Evolutionary conservation across 2,329 filamentous ascomycete genomes (phyloP), one percentile per base, ranked within the genome.

Genomic region (Fusarium subtropicale): DNA sequence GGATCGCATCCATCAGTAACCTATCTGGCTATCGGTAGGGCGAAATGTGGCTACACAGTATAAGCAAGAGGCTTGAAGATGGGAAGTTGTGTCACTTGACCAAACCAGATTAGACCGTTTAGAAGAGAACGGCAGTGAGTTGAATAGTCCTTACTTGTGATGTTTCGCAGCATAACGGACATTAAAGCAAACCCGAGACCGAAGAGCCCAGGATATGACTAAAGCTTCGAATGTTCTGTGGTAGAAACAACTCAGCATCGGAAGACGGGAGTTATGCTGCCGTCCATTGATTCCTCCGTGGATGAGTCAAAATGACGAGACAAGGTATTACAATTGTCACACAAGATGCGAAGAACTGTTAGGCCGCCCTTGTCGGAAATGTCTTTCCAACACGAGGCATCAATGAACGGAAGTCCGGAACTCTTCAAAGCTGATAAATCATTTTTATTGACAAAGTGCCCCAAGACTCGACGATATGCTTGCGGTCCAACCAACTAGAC

Each of bases 121-220:
- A 16, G 2, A 58, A 53, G 58, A 55, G 42, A 58, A 54, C 33
- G 11, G 30, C 28, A 31, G 38, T 53, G 44, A 34, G 56, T 28
- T 44, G 18, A 48, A 47, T 56, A 39, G 45, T 45, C 50, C 58
- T 50, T 68, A 55, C 57, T 39, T 64, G 9, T 53, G 34, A 46
- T 7, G 57, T 68, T 69, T 50, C 63, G 54, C 66, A 46, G 20
- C 67, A 64, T 67, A 18, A n/a, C 67, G 67, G 67, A 68, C 47
- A 60, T 69, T 38, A 13, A 64, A 54, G 36, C 44, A 64, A 64
- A 38, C 39, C 67, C 67, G 67, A 69, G 67, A 20, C 67, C 67
- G 67, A 68, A 66, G 20, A 26, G 8, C 11, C 22, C 8, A 34
- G 24, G 24, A 45, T 33, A 41, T 36, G 28, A n/a, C 31, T 31